Base-by-base conservation (phyloP, 192 early-diverging fungal species). In the Gamsiella multidivaricata region DNA sequence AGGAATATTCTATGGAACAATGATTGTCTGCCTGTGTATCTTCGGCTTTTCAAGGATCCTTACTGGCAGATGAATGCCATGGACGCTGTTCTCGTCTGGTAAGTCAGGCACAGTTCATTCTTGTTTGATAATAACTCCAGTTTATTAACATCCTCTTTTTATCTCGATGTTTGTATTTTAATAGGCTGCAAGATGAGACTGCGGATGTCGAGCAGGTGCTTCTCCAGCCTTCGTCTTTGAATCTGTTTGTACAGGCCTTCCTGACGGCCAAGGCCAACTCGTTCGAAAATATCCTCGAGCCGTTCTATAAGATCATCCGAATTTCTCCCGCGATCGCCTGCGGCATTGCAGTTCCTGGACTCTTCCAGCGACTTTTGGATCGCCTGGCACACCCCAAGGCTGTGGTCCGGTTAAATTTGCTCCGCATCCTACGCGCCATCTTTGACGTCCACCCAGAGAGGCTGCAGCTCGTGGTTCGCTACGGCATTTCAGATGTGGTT, bases 11-110 rank as follows among this genome's bases (percentile, higher is more conserved):
- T 90, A 20, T 85, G 88, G 86, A 51, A 58, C 54, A 64, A 81
- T 58, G 71, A 84, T 42, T 82, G 59, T 28, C 39, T 89, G 17
- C 66, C 67, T 4, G 63, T 79, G 3, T 90, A 88, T 49, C 42
- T 90, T 22, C 54, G 52, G 11, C 62, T 90, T 33, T 75, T 90
- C 49, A 82, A 65, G 25, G 88, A 88, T 64, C 68, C 82, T 7
- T 82, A 84, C 28, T 89, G 87, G 87, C 84, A 85, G 57, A 85
- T 87, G 11, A 86, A 85, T 71, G 85, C 87, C 9, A 73, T 90
- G 49, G 88, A 90, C 41, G 83, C 89, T 18, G 85, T 90, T 11
- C 62, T 82, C 26, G 68, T 75, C 23, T 90, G 88, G 89, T 87
- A 82, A 47, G 75, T 63, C 5, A 37, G 20, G 1, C 6, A 23